Base-by-base conservation (phyloP, 169 alveolate genomes). In the Plasmodium reichenowi region DNA sequence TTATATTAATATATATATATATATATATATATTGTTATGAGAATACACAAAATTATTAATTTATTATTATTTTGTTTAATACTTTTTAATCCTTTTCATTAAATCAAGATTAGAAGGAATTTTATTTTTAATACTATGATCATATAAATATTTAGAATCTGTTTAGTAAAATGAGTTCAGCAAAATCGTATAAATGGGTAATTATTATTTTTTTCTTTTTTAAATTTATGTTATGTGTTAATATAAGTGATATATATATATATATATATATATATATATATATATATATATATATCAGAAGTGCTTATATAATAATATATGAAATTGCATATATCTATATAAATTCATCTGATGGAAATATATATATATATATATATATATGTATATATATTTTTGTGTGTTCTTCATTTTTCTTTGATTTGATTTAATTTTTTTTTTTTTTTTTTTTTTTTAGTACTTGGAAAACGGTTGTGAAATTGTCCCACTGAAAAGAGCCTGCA, bases 401-500 rank as follows among this genome's bases (percentile, higher is more conserved):
- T 17, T 15, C 24, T 56, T 56, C 10, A 56, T 56, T 12, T 56
- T 56, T 56, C 7, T 56, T 56, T 13, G 0, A 56, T 56, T 15
- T 56, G 17, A 15, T 15, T 56, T 56, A 17, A 56, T 56, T 56
- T 52, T 52, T 52, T 56, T 54, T 54, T 29, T 66, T 66, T 66
- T 66, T 66, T 66, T 32, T n/a, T 29, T 66, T 66, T 10, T 29
- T 32, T 66, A 83, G 91, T 83, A 83, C 50, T 63, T 83, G 17
- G 91, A 83, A 62, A 67, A 83, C 8, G 91, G 91, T 4, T 83
- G 91, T 32, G 91, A 83, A 68, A 68, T 83, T 3, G 83, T 83
- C 5, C 91, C 91, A 15, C 52, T 83, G 73, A 83, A 83, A 48
- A 70, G 52, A 38, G 63, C 74, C 17, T 38, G 32, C 13, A 48